These are phyloP conservation scores for Cryphonectria naterciae DNA, from an alignment of 2,329 filamentous ascomycete genomes.

Conservation along the genomic window DNA sequence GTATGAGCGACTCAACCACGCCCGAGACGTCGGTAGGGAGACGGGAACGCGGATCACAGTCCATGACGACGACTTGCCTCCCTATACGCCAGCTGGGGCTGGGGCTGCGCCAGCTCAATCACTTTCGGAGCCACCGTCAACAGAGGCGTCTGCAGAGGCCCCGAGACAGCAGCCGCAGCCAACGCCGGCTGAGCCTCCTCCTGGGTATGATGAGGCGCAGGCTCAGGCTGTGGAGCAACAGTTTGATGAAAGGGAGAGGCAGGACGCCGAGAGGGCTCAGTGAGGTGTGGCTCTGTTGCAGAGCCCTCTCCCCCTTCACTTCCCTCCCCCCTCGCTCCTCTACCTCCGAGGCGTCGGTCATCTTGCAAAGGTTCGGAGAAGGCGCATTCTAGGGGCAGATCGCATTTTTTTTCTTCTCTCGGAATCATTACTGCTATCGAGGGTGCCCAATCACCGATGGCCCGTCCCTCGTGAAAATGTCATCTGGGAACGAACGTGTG, in stretches of 20 bases:
- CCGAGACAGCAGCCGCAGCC: constrained; percentile 37
- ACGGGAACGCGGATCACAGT: constrained; percentile 66
- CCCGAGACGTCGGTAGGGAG: constrained; percentile 73
- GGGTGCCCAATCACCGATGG: background rate
- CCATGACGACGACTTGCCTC: constrained; percentile 77
- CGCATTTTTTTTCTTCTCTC: background rate
- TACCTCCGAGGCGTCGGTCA: background rate
- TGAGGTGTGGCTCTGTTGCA: constrained; percentile 30
- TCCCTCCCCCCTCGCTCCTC: too few species aligned
- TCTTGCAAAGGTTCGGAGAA: background rate
- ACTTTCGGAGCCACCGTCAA: constrained; percentile 33
- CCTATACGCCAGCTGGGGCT: constrained; percentile 61
- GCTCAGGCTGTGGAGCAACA: constrained; percentile 64
- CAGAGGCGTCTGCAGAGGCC: constrained; percentile 29
- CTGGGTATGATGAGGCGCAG: constrained; percentile 90
- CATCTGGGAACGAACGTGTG: background rate
- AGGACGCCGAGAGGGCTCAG: constrained; percentile 67
- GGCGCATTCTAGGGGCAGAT: constrained; percentile 34
- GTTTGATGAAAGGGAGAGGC: constrained; percentile 72
- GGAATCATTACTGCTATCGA: background rate
- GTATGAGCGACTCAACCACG: constrained; percentile 81
- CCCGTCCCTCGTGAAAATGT: background rate
- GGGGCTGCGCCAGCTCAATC: constrained; percentile 33
- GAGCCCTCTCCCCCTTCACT: background rate
- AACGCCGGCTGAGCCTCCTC: constrained; percentile 76